Evolutionary conservation across 2,329 filamentous ascomycete species (phyloP).

Genomic region (Penicillium sp.): DNA sequence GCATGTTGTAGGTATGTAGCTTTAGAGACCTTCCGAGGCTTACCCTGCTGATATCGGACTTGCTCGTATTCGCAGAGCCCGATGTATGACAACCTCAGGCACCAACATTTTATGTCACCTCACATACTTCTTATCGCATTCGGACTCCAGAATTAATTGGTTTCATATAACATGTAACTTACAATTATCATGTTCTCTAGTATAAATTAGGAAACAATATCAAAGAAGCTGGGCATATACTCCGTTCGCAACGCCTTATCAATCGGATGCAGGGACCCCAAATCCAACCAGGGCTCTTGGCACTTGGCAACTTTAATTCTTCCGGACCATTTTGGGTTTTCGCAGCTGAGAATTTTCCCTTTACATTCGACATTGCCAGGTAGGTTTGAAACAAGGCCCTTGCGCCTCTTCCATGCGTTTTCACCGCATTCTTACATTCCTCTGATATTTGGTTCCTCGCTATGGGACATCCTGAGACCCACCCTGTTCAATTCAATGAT

Average conservation of each 20-base stretch:
- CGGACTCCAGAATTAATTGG: not conserved
- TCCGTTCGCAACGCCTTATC: not conserved
- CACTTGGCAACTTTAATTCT: conserved; percentile 20
- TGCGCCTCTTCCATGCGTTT: not conserved
- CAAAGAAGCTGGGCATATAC: not conserved
- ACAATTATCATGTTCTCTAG: not conserved
- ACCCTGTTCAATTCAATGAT: conserved; percentile 15
- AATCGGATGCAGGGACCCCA: not conserved
- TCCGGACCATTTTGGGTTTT: not conserved
- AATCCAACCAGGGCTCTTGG: conserved; percentile 2
- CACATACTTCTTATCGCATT: not conserved
- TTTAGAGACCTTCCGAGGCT: not conserved
- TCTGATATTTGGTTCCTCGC: not conserved
- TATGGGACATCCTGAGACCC: conserved; percentile 19
- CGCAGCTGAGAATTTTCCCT: not conserved
- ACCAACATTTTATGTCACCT: not conserved
- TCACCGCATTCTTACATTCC: not conserved
- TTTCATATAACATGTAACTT: not conserved
- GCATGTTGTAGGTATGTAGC: too few relatives aligned
- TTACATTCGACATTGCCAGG: not conserved
- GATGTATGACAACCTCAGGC: not conserved
- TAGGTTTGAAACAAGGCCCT: not conserved
- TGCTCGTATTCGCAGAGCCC: not conserved
- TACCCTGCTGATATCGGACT: not conserved
- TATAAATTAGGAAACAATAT: not conserved